These are phyloP conservation scores for Cenchrus fungigraminus DNA, from an alignment of 176 grass and related monocot genomes.

Conservation along the genomic window DNA sequence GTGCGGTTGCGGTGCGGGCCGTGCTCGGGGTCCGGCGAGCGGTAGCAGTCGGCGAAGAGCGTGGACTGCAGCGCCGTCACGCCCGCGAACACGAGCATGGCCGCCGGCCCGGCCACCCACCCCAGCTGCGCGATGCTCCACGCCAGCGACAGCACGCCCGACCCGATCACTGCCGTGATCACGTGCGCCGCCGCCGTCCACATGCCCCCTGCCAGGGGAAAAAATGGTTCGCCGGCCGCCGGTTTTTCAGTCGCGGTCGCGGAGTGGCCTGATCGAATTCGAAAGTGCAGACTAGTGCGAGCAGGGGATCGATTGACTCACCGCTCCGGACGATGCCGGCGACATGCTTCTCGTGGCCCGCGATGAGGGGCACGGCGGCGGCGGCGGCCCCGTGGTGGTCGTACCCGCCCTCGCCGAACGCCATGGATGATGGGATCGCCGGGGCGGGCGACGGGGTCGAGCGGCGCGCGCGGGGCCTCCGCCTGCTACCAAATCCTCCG, in stretches of 20 bases:
- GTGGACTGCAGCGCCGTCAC: slow-evolving; percentile 84
- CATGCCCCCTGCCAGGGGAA: slow-evolving; percentile 53
- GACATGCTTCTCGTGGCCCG: slow-evolving; percentile 27
- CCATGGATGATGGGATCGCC: slow-evolving; percentile 33
- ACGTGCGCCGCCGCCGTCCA: slow-evolving; percentile 95
- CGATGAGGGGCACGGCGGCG: slow-evolving; percentile 44
- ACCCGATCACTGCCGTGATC: slow-evolving; percentile 94
- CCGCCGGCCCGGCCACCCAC: slow-evolving; percentile 80
- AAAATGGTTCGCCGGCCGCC: neutral
- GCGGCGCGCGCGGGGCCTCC: neutral
- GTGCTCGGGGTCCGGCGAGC: slow-evolving; percentile 68
- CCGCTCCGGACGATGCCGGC: slow-evolving; percentile 34
- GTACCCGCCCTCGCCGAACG: slow-evolving; percentile 38
- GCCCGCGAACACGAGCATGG: slow-evolving; percentile 81
- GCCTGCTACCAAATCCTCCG: neutral
- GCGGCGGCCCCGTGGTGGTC: neutral
- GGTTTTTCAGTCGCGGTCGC: too few relatives aligned
- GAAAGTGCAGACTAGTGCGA: neutral
- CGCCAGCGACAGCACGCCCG: slow-evolving; percentile 86
- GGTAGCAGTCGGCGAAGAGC: slow-evolving; percentile 92
- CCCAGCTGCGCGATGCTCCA: slow-evolving; percentile 97
- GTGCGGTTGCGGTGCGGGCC: slow-evolving; percentile 91
- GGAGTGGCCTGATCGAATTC: too few relatives aligned
- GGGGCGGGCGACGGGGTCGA: neutral
- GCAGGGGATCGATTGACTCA: neutral